phyloP scores from a whole-genome alignment of 371 early-diverging fungal genomes.

The Sporodiniella umbellata region DNA sequence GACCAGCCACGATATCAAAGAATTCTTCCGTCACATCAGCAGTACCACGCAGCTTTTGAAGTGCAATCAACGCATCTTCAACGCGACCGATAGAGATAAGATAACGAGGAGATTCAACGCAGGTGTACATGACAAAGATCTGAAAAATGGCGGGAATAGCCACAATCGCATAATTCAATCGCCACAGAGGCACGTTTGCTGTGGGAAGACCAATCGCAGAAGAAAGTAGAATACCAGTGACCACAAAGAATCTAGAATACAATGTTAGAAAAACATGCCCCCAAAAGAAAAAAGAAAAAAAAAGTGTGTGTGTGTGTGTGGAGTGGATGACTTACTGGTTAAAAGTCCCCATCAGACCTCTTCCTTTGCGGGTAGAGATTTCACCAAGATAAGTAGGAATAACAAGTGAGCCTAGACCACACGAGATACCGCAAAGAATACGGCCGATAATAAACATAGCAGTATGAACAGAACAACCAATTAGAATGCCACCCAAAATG shows the following conservation, averaged over 20 bases:
- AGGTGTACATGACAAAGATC: constrained; percentile 59
- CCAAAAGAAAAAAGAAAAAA: too few species aligned
- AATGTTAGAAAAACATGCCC: too few species aligned
- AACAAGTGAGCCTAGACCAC: constrained; percentile 77
- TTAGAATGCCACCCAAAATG: constrained; percentile 60
- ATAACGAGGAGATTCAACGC: constrained; percentile 79
- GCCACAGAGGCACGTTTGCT: constrained; percentile 65
- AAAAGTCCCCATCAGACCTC: constrained; percentile 70
- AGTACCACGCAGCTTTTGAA: constrained; percentile 51
- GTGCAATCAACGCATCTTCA: constrained; percentile 52
- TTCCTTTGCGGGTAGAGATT: constrained; percentile 64
- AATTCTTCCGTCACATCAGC: constrained; percentile 11
- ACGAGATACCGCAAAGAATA: constrained; percentile 74
- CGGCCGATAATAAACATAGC: constrained; percentile 75
- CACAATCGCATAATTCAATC: constrained; percentile 60
- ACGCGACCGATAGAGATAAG: constrained; percentile 54
- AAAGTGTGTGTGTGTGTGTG: too few species aligned
- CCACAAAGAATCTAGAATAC: constrained; percentile 46
- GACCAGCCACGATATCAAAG: constrained; percentile 19
- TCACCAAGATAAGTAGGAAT: constrained; percentile 84
- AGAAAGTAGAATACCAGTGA: constrained; percentile 70
- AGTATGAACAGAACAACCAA: constrained; percentile 55
- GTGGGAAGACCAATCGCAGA: constrained; percentile 62
- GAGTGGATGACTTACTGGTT: constrained; percentile 68
- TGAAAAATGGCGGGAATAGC: constrained; percentile 72